phyloP scores from a whole-genome alignment of 805 yeast genomes.

The Saturnispora galanensis region DNA sequence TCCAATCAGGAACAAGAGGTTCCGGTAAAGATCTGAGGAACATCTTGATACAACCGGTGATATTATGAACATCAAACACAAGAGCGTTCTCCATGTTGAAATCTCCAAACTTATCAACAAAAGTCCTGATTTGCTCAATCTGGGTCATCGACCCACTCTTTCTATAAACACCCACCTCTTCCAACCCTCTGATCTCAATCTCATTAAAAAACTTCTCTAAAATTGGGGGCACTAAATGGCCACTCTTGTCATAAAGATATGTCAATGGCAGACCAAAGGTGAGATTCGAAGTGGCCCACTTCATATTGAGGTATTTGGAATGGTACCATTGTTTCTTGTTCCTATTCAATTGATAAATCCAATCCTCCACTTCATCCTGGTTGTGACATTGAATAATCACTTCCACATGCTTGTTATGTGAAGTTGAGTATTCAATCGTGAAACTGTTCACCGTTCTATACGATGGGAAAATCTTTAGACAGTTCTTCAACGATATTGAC shows the following conservation, averaged over 20 bases:
- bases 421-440: conserved; percentile 30
- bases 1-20: conserved; percentile 58
- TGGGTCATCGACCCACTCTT: conserved; percentile 45
- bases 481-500: conserved; percentile 37
- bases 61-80: conserved; percentile 66
- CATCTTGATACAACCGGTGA: conserved; percentile 80
- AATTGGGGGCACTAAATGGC: conserved; percentile 50
- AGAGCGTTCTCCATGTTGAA: conserved; percentile 34
- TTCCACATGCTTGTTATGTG: conserved; percentile 25
- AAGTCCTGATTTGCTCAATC: conserved; percentile 32
- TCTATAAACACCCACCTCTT: conserved; percentile 86
- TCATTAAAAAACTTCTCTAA: conserved; percentile 58
- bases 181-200: conserved; percentile 78
- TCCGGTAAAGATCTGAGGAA: conserved; percentile 83
- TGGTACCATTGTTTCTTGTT: conserved; percentile 48
- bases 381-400: conserved; percentile 56
- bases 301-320: conserved; percentile 29
- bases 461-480: conserved; percentile 38
- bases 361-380: conserved; percentile 56
- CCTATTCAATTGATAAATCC: conserved; percentile 48
- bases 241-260: conserved; percentile 66
- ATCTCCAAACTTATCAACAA: conserved; percentile 38
- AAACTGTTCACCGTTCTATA: conserved; percentile 40
- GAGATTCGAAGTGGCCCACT: conserved; percentile 9
- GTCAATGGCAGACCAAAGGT: conserved; percentile 85